phyloP scores from a whole-genome alignment of 2,329 filamentous ascomycete genomes.

The Monilinia fructigena region DNA sequence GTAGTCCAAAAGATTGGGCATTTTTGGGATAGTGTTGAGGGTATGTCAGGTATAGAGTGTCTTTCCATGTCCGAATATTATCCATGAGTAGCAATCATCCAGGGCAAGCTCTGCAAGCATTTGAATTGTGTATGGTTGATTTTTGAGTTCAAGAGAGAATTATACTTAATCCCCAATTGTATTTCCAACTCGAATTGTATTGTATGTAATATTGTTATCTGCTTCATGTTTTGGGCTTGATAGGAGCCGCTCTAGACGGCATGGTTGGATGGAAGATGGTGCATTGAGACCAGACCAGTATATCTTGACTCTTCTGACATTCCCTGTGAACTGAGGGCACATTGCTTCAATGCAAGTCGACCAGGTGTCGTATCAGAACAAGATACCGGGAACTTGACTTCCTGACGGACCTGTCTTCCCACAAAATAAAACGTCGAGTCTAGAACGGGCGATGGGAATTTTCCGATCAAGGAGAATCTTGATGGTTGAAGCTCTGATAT shows the following conservation, averaged over 20 bases:
- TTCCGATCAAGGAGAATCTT: not conserved
- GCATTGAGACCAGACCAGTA: not conserved
- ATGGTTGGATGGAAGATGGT: not conserved
- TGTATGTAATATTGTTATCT: not conserved
- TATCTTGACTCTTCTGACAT: not conserved
- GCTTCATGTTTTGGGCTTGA: not conserved
- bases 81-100: slow-evolving; percentile 23
- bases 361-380: not conserved
- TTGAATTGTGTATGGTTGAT: not conserved
- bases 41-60: slow-evolving; percentile 32
- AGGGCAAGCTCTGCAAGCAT: not conserved
- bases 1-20: slow-evolving; percentile 33
- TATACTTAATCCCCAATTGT: not conserved
- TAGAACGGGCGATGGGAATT: slow-evolving; percentile 5
- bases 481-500: not conserved
- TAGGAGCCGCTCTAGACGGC: not conserved
- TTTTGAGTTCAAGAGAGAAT: not conserved
- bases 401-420: not conserved
- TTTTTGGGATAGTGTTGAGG: slow-evolving; percentile 39
- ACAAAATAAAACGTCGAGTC: slow-evolving; percentile 1
- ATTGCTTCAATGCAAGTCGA: not conserved
- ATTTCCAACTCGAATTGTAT: not conserved
- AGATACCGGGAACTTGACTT: not conserved
- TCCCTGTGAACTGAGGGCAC: not conserved
- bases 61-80: slow-evolving; percentile 37